Conservation (phyloP, 2,329 filamentous ascomycete genomes). For the Ophiosphaerella herpotricha region DNA sequence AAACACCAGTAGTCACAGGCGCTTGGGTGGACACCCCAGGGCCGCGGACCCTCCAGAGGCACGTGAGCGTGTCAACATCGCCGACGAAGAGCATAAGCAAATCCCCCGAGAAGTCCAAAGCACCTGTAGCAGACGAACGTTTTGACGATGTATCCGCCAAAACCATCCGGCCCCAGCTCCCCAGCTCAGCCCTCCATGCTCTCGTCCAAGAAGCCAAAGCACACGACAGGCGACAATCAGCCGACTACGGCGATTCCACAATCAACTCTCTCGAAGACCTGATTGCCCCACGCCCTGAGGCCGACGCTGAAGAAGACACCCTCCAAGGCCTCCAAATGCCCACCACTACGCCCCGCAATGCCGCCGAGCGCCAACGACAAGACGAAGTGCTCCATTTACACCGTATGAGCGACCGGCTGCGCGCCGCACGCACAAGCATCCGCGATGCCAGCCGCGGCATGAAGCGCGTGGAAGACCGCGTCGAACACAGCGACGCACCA, state of each 20-base stretch:
- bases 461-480: constrained; percentile 46
- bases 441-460: constrained; percentile 52
- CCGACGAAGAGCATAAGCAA: constrained; percentile 20
- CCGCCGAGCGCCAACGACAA: constrained; percentile 49
- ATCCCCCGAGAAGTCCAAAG: constrained; percentile 10
- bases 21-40: constrained; percentile 56
- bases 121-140: constrained; percentile 5
- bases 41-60: constrained; percentile 26
- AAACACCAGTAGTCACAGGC: constrained; percentile 53
- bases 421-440: constrained; percentile 48
- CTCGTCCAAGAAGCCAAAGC: constrained; percentile 47
- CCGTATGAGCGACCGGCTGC: constrained; percentile 48
- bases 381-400: constrained; percentile 50
- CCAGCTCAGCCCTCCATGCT: constrained; percentile 46
- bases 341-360: constrained; percentile 37
- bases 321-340: constrained; percentile 36
- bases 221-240: constrained; percentile 16
- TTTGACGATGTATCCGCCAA: not conserved
- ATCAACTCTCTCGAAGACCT: constrained; percentile 55
- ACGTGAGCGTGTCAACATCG: constrained; percentile 13
- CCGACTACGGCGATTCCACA: constrained; percentile 52
- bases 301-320: constrained; percentile 40
- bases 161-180: constrained; percentile 29
- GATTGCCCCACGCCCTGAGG: constrained; percentile 34
- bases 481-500: constrained; percentile 40